Evolutionary conservation across 1,284 basidiomycete genomes (phyloP), one percentile per base, ranked within the genome.

Genomic region (Austroboletus olivaceoglutinosus): DNA sequence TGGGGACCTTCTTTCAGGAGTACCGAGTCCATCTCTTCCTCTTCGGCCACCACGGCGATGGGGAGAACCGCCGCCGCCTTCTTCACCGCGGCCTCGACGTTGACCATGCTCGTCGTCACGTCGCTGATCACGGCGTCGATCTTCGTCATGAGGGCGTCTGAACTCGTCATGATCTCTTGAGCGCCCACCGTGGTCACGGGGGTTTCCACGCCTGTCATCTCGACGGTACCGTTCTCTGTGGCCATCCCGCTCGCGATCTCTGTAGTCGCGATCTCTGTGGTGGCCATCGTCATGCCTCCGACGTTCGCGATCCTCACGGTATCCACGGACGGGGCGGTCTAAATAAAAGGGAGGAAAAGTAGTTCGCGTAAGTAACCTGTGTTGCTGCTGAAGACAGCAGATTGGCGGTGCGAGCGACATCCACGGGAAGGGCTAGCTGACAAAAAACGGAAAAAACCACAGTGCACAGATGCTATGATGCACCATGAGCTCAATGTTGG

Each of bases 1-100:
- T 9, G 95, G 95, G 4, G 91, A 93, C 58, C 93, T 77, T 58
- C 87, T 77, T 58, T 89, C 85, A 6, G 86, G 87, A 11, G 87
- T 85, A 23, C 83, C 85, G 33, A 80, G 70, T 19, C 77, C 78
- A 53, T 80, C 77, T 54, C 70, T 78, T 44, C 73, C 25, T 25
- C 25, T 72, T 22, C 75, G 65, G 27, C 67, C 67, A 23, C 69
- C 69, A 40, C 72, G 63, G 21, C 70, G 74, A 31, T 64, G 64
- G 46, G 71, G 70, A 4, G 69, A 71, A 25, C 65, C 65, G 27
- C 65, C 65, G 27, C 65, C 65, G 31, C 63, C 62, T 1, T 72
- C 70, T 43, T 73, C 73, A 19, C 63, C 66, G 27, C 72, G 71
- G 42, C 68, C 69, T 45, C 70, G 67, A 45, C 70, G 65, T 8